Conservation (phyloP, 2,329 filamentous ascomycete genomes). For the Pyricularia pennisetigena region DNA sequence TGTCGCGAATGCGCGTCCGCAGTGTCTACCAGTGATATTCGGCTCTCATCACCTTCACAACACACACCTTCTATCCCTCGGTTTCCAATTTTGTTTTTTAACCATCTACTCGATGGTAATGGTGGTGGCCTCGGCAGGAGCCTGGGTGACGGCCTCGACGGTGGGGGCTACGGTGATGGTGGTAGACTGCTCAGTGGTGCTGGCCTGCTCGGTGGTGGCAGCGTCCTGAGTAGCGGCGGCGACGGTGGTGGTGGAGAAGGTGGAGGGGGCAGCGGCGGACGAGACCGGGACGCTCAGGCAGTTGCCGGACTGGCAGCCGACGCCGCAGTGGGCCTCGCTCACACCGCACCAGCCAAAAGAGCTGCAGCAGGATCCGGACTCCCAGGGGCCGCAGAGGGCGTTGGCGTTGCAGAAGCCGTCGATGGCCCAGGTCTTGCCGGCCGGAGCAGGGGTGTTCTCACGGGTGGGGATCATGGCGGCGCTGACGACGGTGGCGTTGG, state of each 20-base stretch:
- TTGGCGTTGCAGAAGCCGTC: not conserved
- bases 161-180: not conserved
- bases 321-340: conserved; percentile 2
- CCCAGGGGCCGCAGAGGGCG: not conserved
- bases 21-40: not conserved
- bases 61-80: not conserved
- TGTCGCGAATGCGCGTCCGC: not conserved
- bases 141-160: not conserved
- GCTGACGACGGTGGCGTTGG: not conserved
- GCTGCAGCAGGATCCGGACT: not conserved
- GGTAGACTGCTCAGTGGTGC: not conserved
- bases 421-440: not conserved
- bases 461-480: not conserved
- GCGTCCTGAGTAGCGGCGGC: not conserved
- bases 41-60: no score
- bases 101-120: not conserved
- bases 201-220: no score
- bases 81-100: not conserved
- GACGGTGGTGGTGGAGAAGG: not conserved
- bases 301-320: conserved; percentile 1
- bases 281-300: not conserved
- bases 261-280: not conserved
- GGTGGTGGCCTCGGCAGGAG: not conserved
- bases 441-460: not conserved
- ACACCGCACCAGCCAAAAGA: not conserved